phyloP scores from a whole-genome alignment of 768 basidiomycete genomes.

The Dictyophora rubrovolvata region DNA sequence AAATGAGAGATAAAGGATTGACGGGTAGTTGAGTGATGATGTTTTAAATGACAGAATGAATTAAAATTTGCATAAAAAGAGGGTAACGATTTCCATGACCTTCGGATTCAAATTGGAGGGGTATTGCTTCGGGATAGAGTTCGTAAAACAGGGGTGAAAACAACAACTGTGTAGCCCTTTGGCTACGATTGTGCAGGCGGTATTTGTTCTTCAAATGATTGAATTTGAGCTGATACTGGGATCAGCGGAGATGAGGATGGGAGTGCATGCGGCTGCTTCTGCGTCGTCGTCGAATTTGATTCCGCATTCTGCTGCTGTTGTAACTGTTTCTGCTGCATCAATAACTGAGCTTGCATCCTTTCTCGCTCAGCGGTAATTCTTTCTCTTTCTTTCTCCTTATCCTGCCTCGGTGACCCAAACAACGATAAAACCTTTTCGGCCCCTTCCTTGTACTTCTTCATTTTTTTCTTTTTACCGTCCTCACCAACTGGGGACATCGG shows the following conservation, averaged over 20 bases:
- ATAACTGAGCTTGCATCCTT: neutral
- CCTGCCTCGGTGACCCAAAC: slow-evolving; percentile 61
- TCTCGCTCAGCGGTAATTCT: neutral
- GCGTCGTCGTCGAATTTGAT: neutral
- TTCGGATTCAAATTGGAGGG: neutral
- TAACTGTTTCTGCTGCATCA: neutral
- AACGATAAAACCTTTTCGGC: slow-evolving; percentile 79
- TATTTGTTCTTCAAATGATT: neutral
- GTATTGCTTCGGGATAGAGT: neutral
- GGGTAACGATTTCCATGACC: too few species aligned
- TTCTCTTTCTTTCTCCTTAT: neutral
- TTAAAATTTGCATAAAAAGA: too few species aligned
- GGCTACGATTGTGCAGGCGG: neutral
- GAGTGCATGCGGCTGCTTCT: neutral
- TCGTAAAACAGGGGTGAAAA: neutral
- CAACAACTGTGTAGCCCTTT: neutral
- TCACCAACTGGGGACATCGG: slow-evolving; percentile 23
- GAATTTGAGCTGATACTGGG: neutral
- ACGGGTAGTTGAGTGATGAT: too few species aligned
- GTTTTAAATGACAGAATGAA: too few species aligned
- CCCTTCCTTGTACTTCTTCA: slow-evolving; percentile 81
- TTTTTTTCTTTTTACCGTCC: slow-evolving; percentile 53
- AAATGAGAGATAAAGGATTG: too few species aligned
- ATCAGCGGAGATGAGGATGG: neutral
- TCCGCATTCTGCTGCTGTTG: neutral